These are phyloP conservation scores for Neurospora sp. DNA, from an alignment of 495 filamentous ascomycete species.

Conservation along the genomic window DNA sequence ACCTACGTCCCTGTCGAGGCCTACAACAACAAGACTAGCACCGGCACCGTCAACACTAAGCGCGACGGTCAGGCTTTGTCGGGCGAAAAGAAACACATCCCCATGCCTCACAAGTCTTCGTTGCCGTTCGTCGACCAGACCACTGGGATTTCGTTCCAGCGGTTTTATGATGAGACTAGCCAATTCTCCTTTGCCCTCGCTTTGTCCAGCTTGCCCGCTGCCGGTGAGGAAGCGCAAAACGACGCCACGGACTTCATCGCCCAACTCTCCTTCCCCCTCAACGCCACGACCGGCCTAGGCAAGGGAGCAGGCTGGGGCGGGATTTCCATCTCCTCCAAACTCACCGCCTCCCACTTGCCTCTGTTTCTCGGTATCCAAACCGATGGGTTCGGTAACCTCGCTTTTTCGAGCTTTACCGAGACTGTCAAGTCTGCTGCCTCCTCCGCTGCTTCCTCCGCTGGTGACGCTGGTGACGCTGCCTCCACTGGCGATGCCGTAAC, in stretches of 20 bases:
- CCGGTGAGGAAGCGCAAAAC: background rate
- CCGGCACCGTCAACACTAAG: background rate
- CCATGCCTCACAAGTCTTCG: background rate
- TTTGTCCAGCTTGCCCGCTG: slow-evolving; percentile 1
- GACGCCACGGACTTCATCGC: slow-evolving; percentile 13
- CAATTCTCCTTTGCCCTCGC: slow-evolving; percentile 20
- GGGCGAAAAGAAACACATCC: background rate
- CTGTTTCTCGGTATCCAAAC: slow-evolving; percentile 14
- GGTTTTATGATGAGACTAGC: slow-evolving; percentile 17
- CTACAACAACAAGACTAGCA: background rate
- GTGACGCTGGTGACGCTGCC: no score
- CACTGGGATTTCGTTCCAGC: slow-evolving; percentile 19
- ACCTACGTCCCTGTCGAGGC: background rate
- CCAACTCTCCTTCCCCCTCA: slow-evolving; percentile 14
- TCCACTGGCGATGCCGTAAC: no score
- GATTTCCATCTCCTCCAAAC: background rate
- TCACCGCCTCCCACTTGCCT: slow-evolving; percentile 14
- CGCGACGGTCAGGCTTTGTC: background rate
- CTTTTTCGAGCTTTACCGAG: slow-evolving; percentile 5
- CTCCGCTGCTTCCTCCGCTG: background rate
- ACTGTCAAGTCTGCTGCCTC: background rate
- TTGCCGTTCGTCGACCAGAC: slow-evolving; percentile 13
- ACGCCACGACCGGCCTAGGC: background rate
- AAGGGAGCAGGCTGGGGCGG: slow-evolving; percentile 20
- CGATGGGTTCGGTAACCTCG: slow-evolving; percentile 7